Conservation (phyloP, 73 alveolate species). For the Tetrahymena thermophila region DNA sequence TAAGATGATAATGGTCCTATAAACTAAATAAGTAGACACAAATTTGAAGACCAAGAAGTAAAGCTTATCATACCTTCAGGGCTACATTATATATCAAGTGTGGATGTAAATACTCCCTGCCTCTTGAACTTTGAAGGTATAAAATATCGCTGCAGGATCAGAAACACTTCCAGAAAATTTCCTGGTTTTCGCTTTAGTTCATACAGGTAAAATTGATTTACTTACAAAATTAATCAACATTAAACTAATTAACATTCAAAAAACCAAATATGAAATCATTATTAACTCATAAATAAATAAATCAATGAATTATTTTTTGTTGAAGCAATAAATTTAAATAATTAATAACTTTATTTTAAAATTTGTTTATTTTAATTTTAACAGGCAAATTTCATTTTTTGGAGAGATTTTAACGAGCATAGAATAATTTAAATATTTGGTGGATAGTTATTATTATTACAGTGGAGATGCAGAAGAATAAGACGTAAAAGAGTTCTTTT, state of each 20-base stretch:
- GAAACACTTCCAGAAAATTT: constrained; percentile 55
- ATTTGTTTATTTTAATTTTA: neutral
- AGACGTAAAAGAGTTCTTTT: neutral
- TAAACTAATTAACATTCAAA: too few species aligned
- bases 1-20: neutral
- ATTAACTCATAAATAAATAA: too few species aligned
- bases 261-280: too few species aligned
- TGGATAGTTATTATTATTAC: neutral
- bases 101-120: constrained; percentile 57
- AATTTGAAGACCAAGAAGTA: constrained; percentile 33
- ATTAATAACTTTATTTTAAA: too few species aligned
- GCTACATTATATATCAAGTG: constrained; percentile 42
- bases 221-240: too few species aligned
- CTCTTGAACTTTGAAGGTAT: neutral
- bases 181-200: constrained; percentile 59
- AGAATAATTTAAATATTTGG: neutral
- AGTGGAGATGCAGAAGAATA: neutral
- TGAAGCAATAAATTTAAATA: neutral
- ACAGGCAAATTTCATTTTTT: neutral
- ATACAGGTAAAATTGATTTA: constrained; percentile 27
- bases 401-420: neutral
- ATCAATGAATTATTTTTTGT: constrained; percentile 30
- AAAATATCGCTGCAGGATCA: constrained; percentile 31
- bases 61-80: constrained; percentile 70
- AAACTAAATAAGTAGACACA: neutral